Evolutionary conservation across 257 asterid species (phyloP).

Genomic region (Solanum appendiculatum): DNA sequence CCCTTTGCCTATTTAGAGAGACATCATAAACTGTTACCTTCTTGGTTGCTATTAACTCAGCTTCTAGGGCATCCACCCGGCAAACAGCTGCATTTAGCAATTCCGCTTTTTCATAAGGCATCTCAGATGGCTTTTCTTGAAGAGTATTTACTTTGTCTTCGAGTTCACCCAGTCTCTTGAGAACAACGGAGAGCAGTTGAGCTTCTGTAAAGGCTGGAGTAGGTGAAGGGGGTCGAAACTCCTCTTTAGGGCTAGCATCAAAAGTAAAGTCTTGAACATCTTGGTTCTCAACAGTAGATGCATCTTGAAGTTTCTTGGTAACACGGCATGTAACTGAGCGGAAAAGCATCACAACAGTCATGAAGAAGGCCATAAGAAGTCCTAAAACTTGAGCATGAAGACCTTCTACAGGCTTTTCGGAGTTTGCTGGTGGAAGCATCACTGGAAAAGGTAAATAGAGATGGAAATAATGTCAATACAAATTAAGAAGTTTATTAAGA

Average conservation of each 20-base stretch:
- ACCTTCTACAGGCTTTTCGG: constrained; percentile 57
- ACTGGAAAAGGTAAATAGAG: constrained; percentile 19
- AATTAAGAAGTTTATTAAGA: background rate
- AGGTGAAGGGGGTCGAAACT: constrained; percentile 77
- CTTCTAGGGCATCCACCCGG: constrained; percentile 95
- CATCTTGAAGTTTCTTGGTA: constrained; percentile 43
- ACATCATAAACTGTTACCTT: constrained; percentile 38
- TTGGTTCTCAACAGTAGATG: constrained; percentile 29
- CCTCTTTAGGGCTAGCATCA: constrained; percentile 44
- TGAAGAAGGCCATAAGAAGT: constrained; percentile 58
- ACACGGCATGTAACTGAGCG: constrained; percentile 40
- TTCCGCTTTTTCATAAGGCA: constrained; percentile 94
- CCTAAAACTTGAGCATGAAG: constrained; percentile 41
- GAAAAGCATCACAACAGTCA: constrained; percentile 44
- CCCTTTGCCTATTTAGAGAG: background rate
- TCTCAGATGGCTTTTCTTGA: constrained; percentile 81
- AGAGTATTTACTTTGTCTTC: constrained; percentile 74
- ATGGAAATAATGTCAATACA: background rate
- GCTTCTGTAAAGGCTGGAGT: constrained; percentile 66
- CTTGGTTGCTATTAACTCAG: constrained; percentile 91
- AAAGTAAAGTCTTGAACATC: constrained; percentile 37
- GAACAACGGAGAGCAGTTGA: constrained; percentile 64
- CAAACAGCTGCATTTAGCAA: constrained; percentile 93
- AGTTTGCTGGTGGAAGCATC: constrained; percentile 16
- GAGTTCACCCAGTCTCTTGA: constrained; percentile 78